Evolutionary conservation across 2,329 filamentous ascomycete genomes (phyloP).

Genomic region (Knufia petricola): DNA sequence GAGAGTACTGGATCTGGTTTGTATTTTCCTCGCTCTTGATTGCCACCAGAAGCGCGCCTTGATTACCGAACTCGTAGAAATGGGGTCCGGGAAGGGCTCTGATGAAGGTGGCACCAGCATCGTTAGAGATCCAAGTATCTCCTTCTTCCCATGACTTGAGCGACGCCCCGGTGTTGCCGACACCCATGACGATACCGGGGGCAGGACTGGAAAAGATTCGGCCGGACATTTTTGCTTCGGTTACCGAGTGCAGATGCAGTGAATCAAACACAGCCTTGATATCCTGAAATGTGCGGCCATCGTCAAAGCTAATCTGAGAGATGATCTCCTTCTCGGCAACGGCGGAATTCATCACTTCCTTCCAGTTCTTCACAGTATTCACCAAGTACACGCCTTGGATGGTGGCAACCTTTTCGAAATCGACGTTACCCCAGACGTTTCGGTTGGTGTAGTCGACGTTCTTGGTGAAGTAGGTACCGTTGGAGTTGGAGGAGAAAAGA

Average conservation of each 20-base stretch:
- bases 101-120: slow-evolving; percentile 80
- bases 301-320: slow-evolving; percentile 86
- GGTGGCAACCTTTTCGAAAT: slow-evolving; percentile 87
- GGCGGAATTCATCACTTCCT: slow-evolving; percentile 53
- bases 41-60: slow-evolving; percentile 79
- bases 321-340: slow-evolving; percentile 56
- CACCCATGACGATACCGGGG: slow-evolving; percentile 85
- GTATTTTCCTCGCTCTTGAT: slow-evolving; percentile 59
- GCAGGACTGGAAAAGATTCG: slow-evolving; percentile 88
- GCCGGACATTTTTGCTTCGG: slow-evolving; percentile 69
- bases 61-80: slow-evolving; percentile 93
- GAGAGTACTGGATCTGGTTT: slow-evolving; percentile 62
- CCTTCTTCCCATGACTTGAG: slow-evolving; percentile 64
- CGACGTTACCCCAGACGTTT: slow-evolving; percentile 63
- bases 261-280: slow-evolving; percentile 58
- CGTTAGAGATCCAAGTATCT: slow-evolving; percentile 77
- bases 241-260: slow-evolving; percentile 87
- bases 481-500: slow-evolving; percentile 91
- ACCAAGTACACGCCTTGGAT: slow-evolving; percentile 89
- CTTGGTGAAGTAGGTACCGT: slow-evolving; percentile 88
- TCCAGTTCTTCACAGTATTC: slow-evolving; percentile 79
- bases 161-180: slow-evolving; percentile 75
- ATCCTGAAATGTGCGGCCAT: slow-evolving; percentile 73
- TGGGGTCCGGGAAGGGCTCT: slow-evolving; percentile 66
- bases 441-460: slow-evolving; percentile 91